Base-by-base conservation (phyloP, 495 filamentous ascomycete species). In the Darksidea phi region DNA sequence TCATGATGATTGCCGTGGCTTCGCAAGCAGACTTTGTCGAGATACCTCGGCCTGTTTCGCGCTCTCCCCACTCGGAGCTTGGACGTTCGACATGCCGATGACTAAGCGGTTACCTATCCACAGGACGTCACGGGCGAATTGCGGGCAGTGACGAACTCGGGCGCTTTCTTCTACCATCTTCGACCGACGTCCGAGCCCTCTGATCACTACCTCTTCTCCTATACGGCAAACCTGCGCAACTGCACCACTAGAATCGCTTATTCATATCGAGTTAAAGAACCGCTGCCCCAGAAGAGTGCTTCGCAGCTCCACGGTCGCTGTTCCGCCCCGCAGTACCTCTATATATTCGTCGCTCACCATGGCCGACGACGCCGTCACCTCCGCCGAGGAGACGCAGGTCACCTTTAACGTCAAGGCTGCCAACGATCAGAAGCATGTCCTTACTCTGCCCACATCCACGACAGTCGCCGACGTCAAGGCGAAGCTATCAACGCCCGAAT, bases 391-490 rank as follows among this genome's bases (percentile, higher is more conserved):
- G 58, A 78, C 81, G 20, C 78, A 86, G 46, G 79, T 99, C 76
- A 96, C 88, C 74, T 96, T 99, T 84, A 91, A 88, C 73, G 82
- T 99, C 70, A 99, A 96, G 76, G 86, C 89, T 13, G 90, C 90
- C 8, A 86, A 84, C 63, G 95, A 99, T 68, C 86, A 81, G 66
- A 91, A 88, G 71, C 91, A 88, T 67, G 86, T 83, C 42, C 73
- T 97, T 70, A 92, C 90, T 48, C 83, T 97, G 64, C 76, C 88
- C 15, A 79, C 84, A 42, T 82, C 84, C n/a, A 89, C 86, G 32
- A 85, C 85, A 6, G 88, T 97, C 24, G 79, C 84, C 17, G 90
- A 96, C 48, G 83, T 99, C 59, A 99, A 99, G 78, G 80, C 81
- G 45, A 95, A 91, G 78, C 85, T 99, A 24, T 81, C 89, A 3